These are phyloP conservation scores for Escovopsis weberi DNA, from an alignment of 2,329 filamentous ascomycete genomes.

Conservation along the genomic window DNA sequence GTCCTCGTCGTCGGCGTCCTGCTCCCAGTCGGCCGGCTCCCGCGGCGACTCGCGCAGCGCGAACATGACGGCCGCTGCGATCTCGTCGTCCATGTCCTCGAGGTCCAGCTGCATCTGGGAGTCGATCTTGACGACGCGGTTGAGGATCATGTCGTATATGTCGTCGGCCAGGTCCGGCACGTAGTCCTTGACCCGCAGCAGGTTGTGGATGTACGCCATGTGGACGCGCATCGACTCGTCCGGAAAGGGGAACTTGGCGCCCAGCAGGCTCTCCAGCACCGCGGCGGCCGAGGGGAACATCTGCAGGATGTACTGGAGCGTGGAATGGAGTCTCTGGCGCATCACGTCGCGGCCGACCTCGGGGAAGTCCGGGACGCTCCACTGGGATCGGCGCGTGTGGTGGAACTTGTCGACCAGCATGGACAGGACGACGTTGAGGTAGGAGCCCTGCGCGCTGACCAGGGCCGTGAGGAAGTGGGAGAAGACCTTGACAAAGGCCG, in stretches of 20 bases:
- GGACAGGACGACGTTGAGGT: conserved; percentile 57
- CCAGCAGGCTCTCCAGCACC: conserved; percentile 52
- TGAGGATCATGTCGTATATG: conserved; percentile 69
- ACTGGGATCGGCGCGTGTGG: conserved; percentile 31
- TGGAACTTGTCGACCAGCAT: conserved; percentile 73
- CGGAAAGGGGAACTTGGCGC: conserved; percentile 58
- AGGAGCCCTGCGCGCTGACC: conserved; percentile 69
- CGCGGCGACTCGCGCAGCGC: conserved; percentile 21
- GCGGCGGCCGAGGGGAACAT: conserved; percentile 69
- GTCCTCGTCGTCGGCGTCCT: conserved; percentile 21
- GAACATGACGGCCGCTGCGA: conserved; percentile 57
- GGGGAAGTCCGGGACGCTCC: conserved; percentile 37
- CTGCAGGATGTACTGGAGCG: conserved; percentile 59
- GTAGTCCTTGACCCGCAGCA: conserved; percentile 65
- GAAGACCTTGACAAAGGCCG: conserved; percentile 52
- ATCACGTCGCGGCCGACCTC: conserved; percentile 49
- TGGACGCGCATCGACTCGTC: conserved; percentile 67
- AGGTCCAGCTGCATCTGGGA: conserved; percentile 89
- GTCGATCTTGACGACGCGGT: conserved; percentile 83
- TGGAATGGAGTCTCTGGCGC: conserved; percentile 60
- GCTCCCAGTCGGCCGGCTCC: conserved; percentile 22
- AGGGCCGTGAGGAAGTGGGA: conserved; percentile 55
- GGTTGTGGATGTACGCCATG: conserved; percentile 74
- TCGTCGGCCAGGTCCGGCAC: conserved; percentile 64
- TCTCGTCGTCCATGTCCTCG: conserved; percentile 82